phyloP scores from a whole-genome alignment of 768 basidiomycete species.

The Chlorophyllum brunneum region DNA sequence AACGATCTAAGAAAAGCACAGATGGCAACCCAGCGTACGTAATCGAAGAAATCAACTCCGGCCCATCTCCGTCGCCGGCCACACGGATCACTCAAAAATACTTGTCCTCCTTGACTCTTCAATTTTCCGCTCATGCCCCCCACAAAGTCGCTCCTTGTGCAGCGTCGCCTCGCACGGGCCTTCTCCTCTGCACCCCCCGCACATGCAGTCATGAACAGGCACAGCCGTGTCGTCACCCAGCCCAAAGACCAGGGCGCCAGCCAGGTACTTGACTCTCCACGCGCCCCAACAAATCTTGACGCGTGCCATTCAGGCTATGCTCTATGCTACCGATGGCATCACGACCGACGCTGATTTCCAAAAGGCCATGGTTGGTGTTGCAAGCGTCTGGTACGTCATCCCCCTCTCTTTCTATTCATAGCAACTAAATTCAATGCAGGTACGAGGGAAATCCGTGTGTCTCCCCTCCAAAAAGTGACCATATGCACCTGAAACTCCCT shows the following conservation, averaged over 20 bases:
- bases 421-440: conserved; percentile 49
- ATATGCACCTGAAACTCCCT: conserved; percentile 2
- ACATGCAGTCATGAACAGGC: conserved; percentile 53
- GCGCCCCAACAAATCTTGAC: neutral
- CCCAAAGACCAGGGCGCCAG: conserved; percentile 95
- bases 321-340: conserved; percentile 97
- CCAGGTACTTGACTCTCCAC: conserved; percentile 47
- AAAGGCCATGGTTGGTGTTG: conserved; percentile 97
- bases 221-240: conserved; percentile 81
- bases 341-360: conserved; percentile 77
- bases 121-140: conserved; percentile 13
- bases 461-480: neutral
- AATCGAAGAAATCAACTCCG: conserved; percentile 25
- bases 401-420: conserved; percentile 1
- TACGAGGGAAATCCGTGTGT: conserved; percentile 98
- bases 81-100: conserved; percentile 3
- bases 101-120: neutral
- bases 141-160: conserved; percentile 20
- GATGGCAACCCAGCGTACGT: conserved; percentile 50
- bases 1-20: conserved; percentile 40
- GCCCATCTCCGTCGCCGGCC: conserved; percentile 15
- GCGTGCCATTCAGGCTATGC: conserved; percentile 71
- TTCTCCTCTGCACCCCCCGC: conserved; percentile 38
- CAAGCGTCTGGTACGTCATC: conserved; percentile 82
- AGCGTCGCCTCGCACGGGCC: conserved; percentile 30